Percentiles rank a stretch among this genome's conserved stretches.
These are phyloP conservation scores for Fraxinus nigra DNA, from an alignment of 305 asterid species.

Conservation along the genomic window DNA sequence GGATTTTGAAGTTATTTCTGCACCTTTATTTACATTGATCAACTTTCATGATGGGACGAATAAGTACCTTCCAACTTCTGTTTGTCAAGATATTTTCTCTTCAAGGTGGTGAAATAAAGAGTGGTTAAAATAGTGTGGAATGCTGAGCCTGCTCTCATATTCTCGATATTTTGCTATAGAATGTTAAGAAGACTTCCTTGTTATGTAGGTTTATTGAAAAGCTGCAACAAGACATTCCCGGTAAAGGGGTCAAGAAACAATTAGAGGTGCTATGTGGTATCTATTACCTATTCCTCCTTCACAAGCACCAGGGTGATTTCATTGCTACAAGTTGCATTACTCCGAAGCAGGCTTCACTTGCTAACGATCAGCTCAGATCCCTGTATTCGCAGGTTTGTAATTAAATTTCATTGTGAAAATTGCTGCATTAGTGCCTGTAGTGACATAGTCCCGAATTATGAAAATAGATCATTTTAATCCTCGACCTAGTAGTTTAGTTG, in stretches of 20 bases:
- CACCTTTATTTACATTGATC: background rate
- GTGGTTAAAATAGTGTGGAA: background rate
- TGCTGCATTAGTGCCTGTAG: background rate
- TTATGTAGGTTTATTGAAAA: slow-evolving; percentile 72
- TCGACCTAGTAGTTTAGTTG: background rate
- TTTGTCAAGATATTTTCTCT: background rate
- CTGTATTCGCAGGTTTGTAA: slow-evolving; percentile 69
- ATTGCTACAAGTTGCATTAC: slow-evolving; percentile 67
- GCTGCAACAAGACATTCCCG: slow-evolving; percentile 72
- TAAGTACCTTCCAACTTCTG: background rate
- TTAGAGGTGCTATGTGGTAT: slow-evolving; percentile 73
- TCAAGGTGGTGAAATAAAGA: background rate
- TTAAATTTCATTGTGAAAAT: background rate
- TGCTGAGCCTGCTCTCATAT: background rate
- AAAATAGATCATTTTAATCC: background rate
- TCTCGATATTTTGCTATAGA: background rate
- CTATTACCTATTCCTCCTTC: slow-evolving; percentile 73
- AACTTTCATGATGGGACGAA: background rate
- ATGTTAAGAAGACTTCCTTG: background rate
- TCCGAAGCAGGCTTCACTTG: slow-evolving; percentile 84
- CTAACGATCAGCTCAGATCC: slow-evolving; percentile 69
- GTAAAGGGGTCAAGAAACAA: slow-evolving; percentile 81
- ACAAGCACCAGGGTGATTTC: slow-evolving; percentile 94
- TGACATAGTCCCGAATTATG: background rate
- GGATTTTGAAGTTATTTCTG: background rate